phyloP scores from a whole-genome alignment of 176 grass and related monocot genomes.

The Bromus sterilis region DNA sequence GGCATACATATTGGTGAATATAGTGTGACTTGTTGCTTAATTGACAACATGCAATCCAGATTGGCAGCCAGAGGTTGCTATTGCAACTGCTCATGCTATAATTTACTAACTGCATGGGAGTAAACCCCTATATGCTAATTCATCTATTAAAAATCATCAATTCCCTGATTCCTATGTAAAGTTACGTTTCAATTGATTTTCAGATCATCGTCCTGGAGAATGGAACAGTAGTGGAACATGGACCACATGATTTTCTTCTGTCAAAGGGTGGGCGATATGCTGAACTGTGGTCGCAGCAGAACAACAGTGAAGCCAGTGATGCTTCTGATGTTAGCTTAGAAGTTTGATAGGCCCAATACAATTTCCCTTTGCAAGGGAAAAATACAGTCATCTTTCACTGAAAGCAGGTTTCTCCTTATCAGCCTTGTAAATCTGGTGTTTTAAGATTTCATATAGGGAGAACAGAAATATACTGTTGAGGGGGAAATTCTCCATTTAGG shows the following conservation, averaged over 20 bases:
- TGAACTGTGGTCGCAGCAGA: conserved; percentile 87
- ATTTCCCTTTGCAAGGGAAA: conserved; percentile 13
- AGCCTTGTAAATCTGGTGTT: conserved; percentile 22
- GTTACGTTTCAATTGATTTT: conserved; percentile 29
- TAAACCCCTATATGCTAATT: neutral
- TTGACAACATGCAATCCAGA: neutral
- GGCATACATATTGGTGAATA: neutral
- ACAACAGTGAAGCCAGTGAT: conserved; percentile 66
- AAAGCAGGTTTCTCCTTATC: conserved; percentile 12
- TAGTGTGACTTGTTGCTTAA: neutral
- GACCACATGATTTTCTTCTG: conserved; percentile 77
- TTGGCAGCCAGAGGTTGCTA: conserved; percentile 17
- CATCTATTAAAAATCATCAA: neutral
- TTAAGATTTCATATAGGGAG: conserved; percentile 5
- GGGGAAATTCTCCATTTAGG: conserved; percentile 8
- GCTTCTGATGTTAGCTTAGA: conserved; percentile 51
- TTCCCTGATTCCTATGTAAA: neutral
- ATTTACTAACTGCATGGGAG: neutral
- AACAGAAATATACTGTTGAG: conserved; percentile 1
- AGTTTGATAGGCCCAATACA: conserved; percentile 36
- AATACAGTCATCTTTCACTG: neutral
- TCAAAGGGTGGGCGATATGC: conserved; percentile 67
- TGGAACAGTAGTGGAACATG: conserved; percentile 76
- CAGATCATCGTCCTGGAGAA: conserved; percentile 96
- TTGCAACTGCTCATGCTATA: conserved; percentile 5